Evolutionary conservation across 805 yeast genomes (phyloP), one percentile per base, ranked within the genome.

Genomic region (Jamesozyma gamospora): DNA sequence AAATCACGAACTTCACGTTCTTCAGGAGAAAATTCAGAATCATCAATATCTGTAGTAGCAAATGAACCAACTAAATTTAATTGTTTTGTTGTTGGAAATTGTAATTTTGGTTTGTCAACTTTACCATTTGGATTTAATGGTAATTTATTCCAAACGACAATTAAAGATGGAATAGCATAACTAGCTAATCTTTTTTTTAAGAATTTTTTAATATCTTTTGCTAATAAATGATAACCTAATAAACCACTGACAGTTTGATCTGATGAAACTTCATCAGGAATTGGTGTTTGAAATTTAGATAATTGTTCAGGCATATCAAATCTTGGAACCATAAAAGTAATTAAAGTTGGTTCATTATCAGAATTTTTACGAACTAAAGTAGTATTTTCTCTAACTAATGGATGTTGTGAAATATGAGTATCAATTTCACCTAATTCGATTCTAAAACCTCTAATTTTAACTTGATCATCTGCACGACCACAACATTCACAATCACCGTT

Each of bases 381-480:
- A 38, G 87, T 70, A 56, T 92, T 92, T 63, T 92, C 96, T 60
- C 97, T 78, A 36, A 92, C 94, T 46, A 77, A 66, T 2, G 92
- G 83, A 66, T 88, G 96, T 61, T 87, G 95, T 12, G 96, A 87
- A 45, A 92, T 75, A 58, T 92, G 95, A 13, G 98, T 92, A 62
- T 92, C 97, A 57, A 92, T 94, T 65, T 92, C 99, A 44, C 99
- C 99, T 41, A 92, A 71, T 65, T 92, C 99, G 47, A 92, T 94
- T 65, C 99, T 77, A 76, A 92, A 94, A 2, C 99, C 99, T 67
- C 99, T 79, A 50, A 92, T 92, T 63, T 92, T 92, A 45, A 92
- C 96, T 64, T 92, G 99, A 59, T 90, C 97, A 65, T 92, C 99
- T 21, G 98, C 98, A 61, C 99, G 77, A 43, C 99, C 99, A 59